Evolutionary conservation across 495 filamentous ascomycete genomes (phyloP), one percentile per base, ranked within the genome.

Genomic region (Lasiosphaeria miniovina): DNA sequence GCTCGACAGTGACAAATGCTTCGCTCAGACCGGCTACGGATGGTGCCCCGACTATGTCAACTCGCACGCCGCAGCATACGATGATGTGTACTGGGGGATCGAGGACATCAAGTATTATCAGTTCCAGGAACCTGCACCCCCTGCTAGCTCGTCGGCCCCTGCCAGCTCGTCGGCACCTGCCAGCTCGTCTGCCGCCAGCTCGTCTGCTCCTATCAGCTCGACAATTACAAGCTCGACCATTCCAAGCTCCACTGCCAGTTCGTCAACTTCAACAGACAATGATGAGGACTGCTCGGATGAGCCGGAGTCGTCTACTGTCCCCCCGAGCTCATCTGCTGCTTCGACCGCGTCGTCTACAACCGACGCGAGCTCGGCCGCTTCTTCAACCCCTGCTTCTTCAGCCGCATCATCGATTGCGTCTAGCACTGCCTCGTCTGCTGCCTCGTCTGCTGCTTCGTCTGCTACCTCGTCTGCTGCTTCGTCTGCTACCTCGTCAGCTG

Each of bases 21-120:
- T 88, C 68, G 64, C 72, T 24, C 12, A 46, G 43, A 46, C 43
- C 12, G 43, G 43, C 7, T 9, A 7, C 6, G 11, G 6, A 14
- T 46, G 43, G 43, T 46, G 43, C 43, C 43, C 33, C 49, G 73
- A 77, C 33, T 89, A 83, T 63, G 87, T 90, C 45, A 74, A 77
- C 12, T 66, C 80, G 41, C 80, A 88, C 63, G 84, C 84, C 2
- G 58, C 62, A 5, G 78, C 72, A 34, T 91, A 85, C 63, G 58
- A 71, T 45, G 65, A 85, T 35, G 74, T 81, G 10, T 88, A 84
- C 72, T 88, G 84, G 71, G 65, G 72, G 67, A 50, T 79, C 57
- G 66, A 71, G 78, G 74, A 80, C 59, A 84, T 90, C 66, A 83
- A 86, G 54, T 81, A 74, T 35, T 77, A 72, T 63, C 53, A 74